Evolutionary conservation across 768 basidiomycete species (phyloP), one percentile per base, ranked within the genome.

Genomic region (Krasilnikovozyma curviuscula): DNA sequence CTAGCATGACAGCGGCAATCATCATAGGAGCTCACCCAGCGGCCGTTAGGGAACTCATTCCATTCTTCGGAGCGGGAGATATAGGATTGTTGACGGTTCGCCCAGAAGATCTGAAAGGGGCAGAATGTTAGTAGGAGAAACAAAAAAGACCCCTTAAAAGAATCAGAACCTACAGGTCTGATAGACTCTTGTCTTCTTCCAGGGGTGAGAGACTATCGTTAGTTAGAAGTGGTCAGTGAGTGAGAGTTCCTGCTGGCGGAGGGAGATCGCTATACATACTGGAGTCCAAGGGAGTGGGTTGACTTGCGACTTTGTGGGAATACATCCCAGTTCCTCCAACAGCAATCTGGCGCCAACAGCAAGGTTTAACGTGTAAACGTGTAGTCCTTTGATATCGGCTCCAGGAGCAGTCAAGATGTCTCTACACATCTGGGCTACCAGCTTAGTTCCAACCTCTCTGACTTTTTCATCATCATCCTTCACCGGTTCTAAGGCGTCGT

Each of bases 1-100:
- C n/a, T n/a, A n/a, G n/a, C n/a, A n/a, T n/a, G n/a, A n/a, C n/a
- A n/a, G n/a, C n/a, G n/a, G n/a, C n/a, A n/a, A n/a, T n/a, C n/a
- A n/a, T n/a, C n/a, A n/a, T n/a, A n/a, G n/a, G n/a, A n/a, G n/a
- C n/a, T n/a, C n/a, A n/a, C n/a, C 61, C 91, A 98, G 56, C 93
- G 83, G 47, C 93, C 93, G 63, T 98, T 98, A 42, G 93, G 93
- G 65, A 93, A 97, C 63, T 97, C 91, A 61, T 98, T 93, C 93
- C 93, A 98, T 61, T 93, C 84, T 62, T 93, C 88, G 13, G 93
- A 54, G 46, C 91, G 80, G 7, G 83, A 83, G 39, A 97, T 70
- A 63, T 97, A 97, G 1, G 88, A 93, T 61, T 88, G 82, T 31
- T 86, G 75, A 32, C 91, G 73, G 67, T 98, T 97, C 12, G 93